These are phyloP conservation scores for Orychophragmus violaceus DNA, from an alignment of 345 rosid genomes.

Conservation along the genomic window DNA sequence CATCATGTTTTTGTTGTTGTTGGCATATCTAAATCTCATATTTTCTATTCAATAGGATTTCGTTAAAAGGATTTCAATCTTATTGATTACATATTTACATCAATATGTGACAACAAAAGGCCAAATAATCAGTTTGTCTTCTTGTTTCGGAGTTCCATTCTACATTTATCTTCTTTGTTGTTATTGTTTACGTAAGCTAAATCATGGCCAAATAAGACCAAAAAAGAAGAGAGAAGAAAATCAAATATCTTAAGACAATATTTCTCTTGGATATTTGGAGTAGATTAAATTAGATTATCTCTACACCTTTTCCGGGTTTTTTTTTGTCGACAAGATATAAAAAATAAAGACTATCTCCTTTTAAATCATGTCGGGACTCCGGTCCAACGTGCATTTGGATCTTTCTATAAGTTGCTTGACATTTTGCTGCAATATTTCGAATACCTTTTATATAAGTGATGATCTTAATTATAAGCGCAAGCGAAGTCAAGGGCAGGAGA, in stretches of 20 bases:
- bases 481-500: no score
- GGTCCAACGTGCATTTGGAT: no score
- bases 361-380: no score
- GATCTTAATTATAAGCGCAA: no score
- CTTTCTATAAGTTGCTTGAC: no score
- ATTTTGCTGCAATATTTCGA: no score
- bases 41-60: neutral
- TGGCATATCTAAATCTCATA: neutral
- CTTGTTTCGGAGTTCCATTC: neutral
- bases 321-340: no score
- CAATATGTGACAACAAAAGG: neutral
- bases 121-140: neutral
- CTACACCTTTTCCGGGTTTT: no score
- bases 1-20: neutral
- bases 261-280: neutral
- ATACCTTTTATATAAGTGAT: no score
- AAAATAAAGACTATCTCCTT: no score
- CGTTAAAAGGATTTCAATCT: neutral
- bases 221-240: no score
- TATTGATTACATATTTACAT: neutral
- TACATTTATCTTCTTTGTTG: neutral
- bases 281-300: neutral
- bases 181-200: neutral
- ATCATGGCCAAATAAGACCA: neutral
- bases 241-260: neutral